Percentiles rank a stretch among this genome's conserved stretches.
Conservation (phyloP, 2,329 filamentous ascomycete genomes). For the Sporothrix phasma region DNA sequence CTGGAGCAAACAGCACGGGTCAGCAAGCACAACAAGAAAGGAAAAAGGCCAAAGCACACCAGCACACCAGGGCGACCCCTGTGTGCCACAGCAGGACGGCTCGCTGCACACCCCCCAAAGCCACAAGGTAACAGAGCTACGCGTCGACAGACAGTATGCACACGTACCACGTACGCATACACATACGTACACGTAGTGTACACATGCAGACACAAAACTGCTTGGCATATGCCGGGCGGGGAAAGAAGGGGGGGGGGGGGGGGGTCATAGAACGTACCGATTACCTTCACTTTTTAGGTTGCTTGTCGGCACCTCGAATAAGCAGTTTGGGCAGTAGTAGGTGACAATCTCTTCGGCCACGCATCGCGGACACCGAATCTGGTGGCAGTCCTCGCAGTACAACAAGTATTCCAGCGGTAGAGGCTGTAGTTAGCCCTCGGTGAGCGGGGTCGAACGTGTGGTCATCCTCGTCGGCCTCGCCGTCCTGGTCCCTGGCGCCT, state of each 20-base stretch:
- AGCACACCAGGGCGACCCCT: background rate
- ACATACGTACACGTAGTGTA: background rate
- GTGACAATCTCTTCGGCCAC: conserved; percentile 88
- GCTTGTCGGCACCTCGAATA: conserved; percentile 93
- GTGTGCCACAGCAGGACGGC: background rate
- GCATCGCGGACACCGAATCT: conserved; percentile 88
- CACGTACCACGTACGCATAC: background rate
- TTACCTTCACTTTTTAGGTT: conserved; percentile 89
- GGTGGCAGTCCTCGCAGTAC: conserved; percentile 95
- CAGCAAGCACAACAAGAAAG: background rate
- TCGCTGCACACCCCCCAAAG: background rate
- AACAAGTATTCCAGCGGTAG: conserved; percentile 84
- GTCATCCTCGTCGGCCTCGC: conserved; percentile 57
- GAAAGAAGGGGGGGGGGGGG: background rate
- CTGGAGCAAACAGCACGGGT: conserved; percentile 34
- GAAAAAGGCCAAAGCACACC: background rate
- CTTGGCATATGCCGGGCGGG: background rate
- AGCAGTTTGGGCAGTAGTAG: conserved; percentile 88
- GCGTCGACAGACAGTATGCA: conserved; percentile 5
- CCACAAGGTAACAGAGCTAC: background rate
- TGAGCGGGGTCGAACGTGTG: conserved; percentile 78
- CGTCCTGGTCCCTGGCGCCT: conserved; percentile 8
- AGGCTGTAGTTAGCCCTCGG: conserved; percentile 83
- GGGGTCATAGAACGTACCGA: conserved; percentile 46
- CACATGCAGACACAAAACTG: background rate